These are phyloP conservation scores for Thalassiosira exigua DNA, from an alignment of 352 stramenopile species.

Conservation along the genomic window DNA sequence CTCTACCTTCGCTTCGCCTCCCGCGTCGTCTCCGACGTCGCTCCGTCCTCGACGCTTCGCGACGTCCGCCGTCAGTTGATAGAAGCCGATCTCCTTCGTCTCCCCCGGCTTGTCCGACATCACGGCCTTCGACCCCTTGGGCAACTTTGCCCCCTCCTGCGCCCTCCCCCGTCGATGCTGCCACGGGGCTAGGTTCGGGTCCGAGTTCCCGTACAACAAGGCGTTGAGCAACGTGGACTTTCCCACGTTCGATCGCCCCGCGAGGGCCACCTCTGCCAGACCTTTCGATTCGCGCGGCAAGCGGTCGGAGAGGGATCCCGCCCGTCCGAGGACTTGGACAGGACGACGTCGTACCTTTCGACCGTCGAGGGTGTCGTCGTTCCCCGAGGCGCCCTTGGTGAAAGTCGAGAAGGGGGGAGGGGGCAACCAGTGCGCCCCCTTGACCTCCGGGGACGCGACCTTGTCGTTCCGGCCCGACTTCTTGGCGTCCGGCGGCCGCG, in stretches of 20 bases:
- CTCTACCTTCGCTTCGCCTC: constrained; percentile 4
- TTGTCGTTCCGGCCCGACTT: constrained; percentile 4
- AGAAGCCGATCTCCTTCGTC: constrained; percentile 77
- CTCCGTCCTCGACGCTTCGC: not conserved
- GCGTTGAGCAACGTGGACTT: constrained; percentile 81
- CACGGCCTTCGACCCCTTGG: constrained; percentile 72
- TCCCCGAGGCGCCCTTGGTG: not conserved
- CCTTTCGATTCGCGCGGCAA: constrained; percentile 49
- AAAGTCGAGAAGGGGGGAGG: constrained; percentile 62
- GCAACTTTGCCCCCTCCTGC: constrained; percentile 57
- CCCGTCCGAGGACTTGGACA: constrained; percentile 64
- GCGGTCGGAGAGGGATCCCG: constrained; percentile 44
- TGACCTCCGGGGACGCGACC: not conserved
- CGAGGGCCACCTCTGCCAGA: constrained; percentile 67
- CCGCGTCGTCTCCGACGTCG: not conserved
- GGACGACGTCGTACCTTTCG: constrained; percentile 41
- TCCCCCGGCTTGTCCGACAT: constrained; percentile 71
- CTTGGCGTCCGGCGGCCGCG: not conserved
- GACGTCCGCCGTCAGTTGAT: constrained; percentile 69
- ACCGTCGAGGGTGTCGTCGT: constrained; percentile 17
- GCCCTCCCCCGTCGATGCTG: constrained; percentile 38
- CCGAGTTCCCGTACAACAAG: constrained; percentile 73
- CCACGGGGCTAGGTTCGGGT: constrained; percentile 31
- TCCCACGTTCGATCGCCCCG: constrained; percentile 79
- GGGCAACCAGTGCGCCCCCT: constrained; percentile 43